Evolutionary conservation across 139 green algal species (phyloP), one percentile per base, ranked within the genome.

Genomic region (Auxenochlorella pyrenoidosa): DNA sequence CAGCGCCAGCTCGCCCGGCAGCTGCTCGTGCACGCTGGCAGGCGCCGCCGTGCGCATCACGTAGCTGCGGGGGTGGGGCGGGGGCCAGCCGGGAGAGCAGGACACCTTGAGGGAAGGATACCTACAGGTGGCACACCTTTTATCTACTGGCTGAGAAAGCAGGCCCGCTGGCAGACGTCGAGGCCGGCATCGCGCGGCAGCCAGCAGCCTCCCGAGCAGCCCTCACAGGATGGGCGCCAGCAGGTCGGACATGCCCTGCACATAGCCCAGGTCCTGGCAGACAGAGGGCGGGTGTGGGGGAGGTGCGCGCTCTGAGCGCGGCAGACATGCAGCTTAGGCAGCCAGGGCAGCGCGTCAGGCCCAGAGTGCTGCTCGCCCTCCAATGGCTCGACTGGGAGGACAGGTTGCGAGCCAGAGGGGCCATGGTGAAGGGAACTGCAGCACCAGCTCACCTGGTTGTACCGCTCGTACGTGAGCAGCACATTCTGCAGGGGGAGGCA

Each of bases 161-260:
- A 3, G 12, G 22, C 5, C n/a, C 8, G 30, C 66, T 75, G 68
- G 32, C 0, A 32, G 10, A 22, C 32, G 30, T 28, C 28, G 0
- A 34, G 68, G 68, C 36, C 13, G n/a, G 68, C 30, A 26, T 75
- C 6, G n/a, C 10, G 68, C n/a, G n/a, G n/a, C n/a, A n/a, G n/a
- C n/a, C n/a, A n/a, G n/a, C n/a, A 71, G 63, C 22, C 63, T 8
- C 24, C 63, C 32, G 26, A 12, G 26, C 63, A 16, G 8, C 28
- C 95, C 92, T 65, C 90, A 91, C 88, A 98, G 90, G 79, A 98
- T 86, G 32, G 96, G 96, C 13, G 94, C 73, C 21, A 91, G 87
- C 71, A 98, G 87, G 89, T 98, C 96, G 66, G 86, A 94, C 96
- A 98, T 98, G 66, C 96, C 94, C 92, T 98, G 96, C 87, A 92